Base-by-base conservation (phyloP, 2,329 filamentous ascomycete genomes). In the Xylariaceae sp. region DNA sequence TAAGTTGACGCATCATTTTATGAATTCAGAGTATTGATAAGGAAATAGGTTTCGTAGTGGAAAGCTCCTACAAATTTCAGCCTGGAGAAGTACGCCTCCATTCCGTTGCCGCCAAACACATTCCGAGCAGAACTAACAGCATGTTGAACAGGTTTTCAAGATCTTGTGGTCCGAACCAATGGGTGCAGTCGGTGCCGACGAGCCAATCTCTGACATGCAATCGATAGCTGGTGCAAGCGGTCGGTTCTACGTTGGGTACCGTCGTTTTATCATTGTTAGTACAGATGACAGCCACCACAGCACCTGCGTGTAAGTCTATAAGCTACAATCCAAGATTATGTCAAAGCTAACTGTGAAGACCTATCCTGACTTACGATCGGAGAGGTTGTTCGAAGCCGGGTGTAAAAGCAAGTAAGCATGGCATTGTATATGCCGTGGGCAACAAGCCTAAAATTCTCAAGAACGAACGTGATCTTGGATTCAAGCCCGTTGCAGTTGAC, bases 341-440 rank as follows among this genome's bases (percentile, higher is more conserved):
- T 18, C 43, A 9, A 5, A 32, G 19, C 52, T 62, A 30, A 61
- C 51, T 32, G 15, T 14, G 6, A 48, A 81, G 79, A 11, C 77
- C 78, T 1, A 81, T 83, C 44, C 65, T 76, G 18, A 81, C 79
- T 0, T 82, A 82, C 52, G 71, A 73, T n/a, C 68, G 68, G 18
- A 71, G 73, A 51, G 80, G 64, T 1, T 82, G 78, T 58, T 71
- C 61, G 14, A 83, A 82, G 61, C 66, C 49, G n/a, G 78, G 78
- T 2, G 70, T 77, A 11, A 78, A 79, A 51, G 65, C 77, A 3
- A 62, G 67, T 9, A 75, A 77, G 48, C 80, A 82, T 52, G 80
- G 80, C 33, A 75, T 82, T 36, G 70, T 81, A 18, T 69, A 75
- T 58, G 69, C 72, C 30, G 50, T 53, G 11, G 62, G 63, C 3